Evolutionary conservation across 768 basidiomycete genomes (phyloP).

Genomic region (Phlebiopsis gigantea): DNA sequence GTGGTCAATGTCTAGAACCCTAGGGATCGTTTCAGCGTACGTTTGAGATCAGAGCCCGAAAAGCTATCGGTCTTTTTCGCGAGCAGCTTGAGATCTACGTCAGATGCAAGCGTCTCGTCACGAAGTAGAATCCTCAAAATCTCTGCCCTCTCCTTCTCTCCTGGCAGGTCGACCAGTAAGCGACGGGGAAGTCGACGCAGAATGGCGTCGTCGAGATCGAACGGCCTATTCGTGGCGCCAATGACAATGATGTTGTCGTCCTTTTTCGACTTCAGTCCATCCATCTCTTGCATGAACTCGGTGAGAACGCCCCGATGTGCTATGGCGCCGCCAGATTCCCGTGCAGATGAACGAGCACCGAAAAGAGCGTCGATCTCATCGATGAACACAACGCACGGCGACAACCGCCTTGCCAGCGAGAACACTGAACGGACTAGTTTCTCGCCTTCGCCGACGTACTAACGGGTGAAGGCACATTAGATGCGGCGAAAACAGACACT

Average conservation of each 20-base stretch:
- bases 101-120: constrained; percentile 66
- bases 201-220: constrained; percentile 89
- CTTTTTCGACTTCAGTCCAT: constrained; percentile 76
- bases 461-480: constrained; percentile 3
- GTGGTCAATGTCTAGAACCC: constrained; percentile 7
- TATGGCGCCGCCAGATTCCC: constrained; percentile 72
- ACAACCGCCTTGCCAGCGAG: constrained; percentile 74
- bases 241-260: constrained; percentile 86
- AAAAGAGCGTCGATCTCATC: constrained; percentile 95
- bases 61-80: constrained; percentile 78
- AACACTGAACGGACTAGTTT: constrained; percentile 89
- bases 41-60: constrained; percentile 93
- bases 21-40: constrained; percentile 39
- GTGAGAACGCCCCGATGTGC: constrained; percentile 87
- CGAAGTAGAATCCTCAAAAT: constrained; percentile 84
- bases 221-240: constrained; percentile 90
- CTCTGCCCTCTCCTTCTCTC: constrained; percentile 76
- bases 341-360: constrained; percentile 72
- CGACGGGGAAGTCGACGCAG: constrained; percentile 83
- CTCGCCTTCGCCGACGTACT: constrained; percentile 89
- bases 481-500: constrained; percentile 1
- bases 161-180: constrained; percentile 84
- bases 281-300: constrained; percentile 97
- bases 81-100: constrained; percentile 55
- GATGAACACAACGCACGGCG: constrained; percentile 91